A percentile compares a stretch with the other conserved stretches of the same genome.
These are phyloP conservation scores for Ophiosphaerella herpotricha DNA, from an alignment of 2,329 filamentous ascomycete species.

Conservation along the genomic window DNA sequence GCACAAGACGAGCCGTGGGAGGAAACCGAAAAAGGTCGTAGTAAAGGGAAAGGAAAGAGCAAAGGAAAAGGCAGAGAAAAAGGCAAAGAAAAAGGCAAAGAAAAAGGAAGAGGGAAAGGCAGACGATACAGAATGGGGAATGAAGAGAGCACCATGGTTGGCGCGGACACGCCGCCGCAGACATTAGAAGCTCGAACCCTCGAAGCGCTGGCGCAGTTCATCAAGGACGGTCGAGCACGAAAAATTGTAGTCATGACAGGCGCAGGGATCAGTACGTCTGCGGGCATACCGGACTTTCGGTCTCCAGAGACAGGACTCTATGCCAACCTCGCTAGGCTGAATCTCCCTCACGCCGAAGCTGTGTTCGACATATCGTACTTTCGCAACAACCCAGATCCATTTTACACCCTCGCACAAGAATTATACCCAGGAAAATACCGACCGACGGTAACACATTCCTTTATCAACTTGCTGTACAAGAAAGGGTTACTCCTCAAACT, in stretches of 20 bases:
- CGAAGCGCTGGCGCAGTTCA: constrained; percentile 76
- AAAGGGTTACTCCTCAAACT: constrained; percentile 81
- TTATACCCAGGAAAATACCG: constrained; percentile 88
- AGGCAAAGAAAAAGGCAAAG: constrained; percentile 29
- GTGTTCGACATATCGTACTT: constrained; percentile 96
- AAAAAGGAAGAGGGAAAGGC: constrained; percentile 29
- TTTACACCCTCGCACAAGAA: constrained; percentile 90
- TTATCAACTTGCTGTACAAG: constrained; percentile 78
- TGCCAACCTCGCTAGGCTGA: constrained; percentile 82
- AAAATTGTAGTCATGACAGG: constrained; percentile 87
- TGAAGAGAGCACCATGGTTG: constrained; percentile 74
- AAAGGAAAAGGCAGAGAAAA: constrained; percentile 24
- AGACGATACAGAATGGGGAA: constrained; percentile 75
- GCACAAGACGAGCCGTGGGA: constrained; percentile 39
- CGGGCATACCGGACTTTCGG: constrained; percentile 86
- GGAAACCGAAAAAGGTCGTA: constrained; percentile 33
- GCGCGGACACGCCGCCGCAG: constrained; percentile 65
- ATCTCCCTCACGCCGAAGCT: constrained; percentile 86
- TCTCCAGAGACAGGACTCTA: constrained; percentile 93
- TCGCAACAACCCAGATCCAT: constrained; percentile 78
- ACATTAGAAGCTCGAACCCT: constrained; percentile 72
- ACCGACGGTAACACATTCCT: constrained; percentile 88
- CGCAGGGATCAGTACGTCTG: constrained; percentile 81
- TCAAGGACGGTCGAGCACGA: constrained; percentile 69
- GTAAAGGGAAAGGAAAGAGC: constrained; percentile 29